Evolutionary conservation across 2,329 filamentous ascomycete species (phyloP).

Genomic region (Hypoxylon sp.): DNA sequence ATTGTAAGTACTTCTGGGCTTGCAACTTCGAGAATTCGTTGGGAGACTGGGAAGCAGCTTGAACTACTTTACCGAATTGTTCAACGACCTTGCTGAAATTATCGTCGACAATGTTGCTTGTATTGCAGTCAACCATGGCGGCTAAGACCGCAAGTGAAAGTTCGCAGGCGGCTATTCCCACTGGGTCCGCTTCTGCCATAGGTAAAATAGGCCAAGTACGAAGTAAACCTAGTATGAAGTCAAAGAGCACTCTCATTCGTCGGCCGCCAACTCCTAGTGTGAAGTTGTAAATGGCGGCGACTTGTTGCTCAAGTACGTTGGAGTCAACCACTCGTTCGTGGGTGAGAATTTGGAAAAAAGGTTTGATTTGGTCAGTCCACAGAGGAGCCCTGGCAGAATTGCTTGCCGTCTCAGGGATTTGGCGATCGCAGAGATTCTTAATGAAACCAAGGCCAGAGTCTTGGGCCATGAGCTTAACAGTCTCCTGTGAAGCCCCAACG

Average conservation of each 20-base stretch:
- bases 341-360: constrained; percentile 49
- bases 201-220: constrained; percentile 28
- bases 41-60: constrained; percentile 2
- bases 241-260: constrained; percentile 47
- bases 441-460: constrained; percentile 46
- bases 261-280: constrained; percentile 47
- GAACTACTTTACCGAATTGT: constrained; percentile 11
- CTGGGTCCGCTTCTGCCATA: constrained; percentile 5
- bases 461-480: constrained; percentile 42
- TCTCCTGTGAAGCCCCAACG: constrained; percentile 43
- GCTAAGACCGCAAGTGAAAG: constrained; percentile 46
- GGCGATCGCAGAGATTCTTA: constrained; percentile 37
- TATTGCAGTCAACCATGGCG: constrained; percentile 50
- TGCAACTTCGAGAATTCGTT: constrained; percentile 44
- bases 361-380: constrained; percentile 44
- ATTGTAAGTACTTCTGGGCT: constrained; percentile 45
- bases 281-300: constrained; percentile 48
- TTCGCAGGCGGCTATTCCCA: constrained; percentile 40
- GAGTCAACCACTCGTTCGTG: constrained; percentile 49
- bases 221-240: constrained; percentile 42
- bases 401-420: constrained; percentile 29
- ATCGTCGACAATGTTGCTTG: constrained; percentile 46
- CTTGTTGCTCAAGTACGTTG: constrained; percentile 51
- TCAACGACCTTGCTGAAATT: constrained; percentile 39
- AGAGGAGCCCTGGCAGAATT: constrained; percentile 12